Base-by-base conservation (phyloP, 495 filamentous ascomycete genomes). In the Talaromyces proteolyticus region DNA sequence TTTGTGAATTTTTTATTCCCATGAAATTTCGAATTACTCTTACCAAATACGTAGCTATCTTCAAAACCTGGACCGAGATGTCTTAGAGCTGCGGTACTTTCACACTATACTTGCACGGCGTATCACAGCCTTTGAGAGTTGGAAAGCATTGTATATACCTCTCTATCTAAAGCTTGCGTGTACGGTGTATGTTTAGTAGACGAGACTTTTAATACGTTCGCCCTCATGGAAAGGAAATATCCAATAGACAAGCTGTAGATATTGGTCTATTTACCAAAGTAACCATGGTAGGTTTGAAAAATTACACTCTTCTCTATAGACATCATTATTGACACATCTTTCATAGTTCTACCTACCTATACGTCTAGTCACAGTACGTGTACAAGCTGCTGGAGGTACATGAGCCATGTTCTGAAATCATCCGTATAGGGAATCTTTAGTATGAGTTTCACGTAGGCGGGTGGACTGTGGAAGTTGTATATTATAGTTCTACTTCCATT, bases 141-240 rank as follows among this genome's bases (percentile, higher is more conserved):
- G 46, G 21, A 39, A n/a, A 49, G 34, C n/a, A 49, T 41, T 26
- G 46, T 49, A 18, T 38, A 34, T 21, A 14, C 3, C 11, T 17
- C 7, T 25, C 29, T 14, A 7, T 48, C 11, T 16, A 3, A 3
- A 16, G 12, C 25, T 40, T 16, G 3, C 3, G 17, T 8, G 10
- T n/a, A 24, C 22, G 18, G 10, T 4, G 18, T 38, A 48, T 36
- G 34, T 16, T 10, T 7, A 5, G 2, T 39, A n/a, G 16, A 39
- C 36, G 29, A 48, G 45, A 48, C 38, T 29, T 29, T 48, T 3
- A 48, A 48, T 23, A 38, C 45, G 2, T 49, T 34, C 24, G 46
- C 46, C 40, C 46, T 49, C 34, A 3, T 49, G 36, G 46, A 49
- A 40, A 49, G 29, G 5, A 49, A 49, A 39, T 49, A 49, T 49